Conservation (phyloP, 805 yeast species). For the Tetrapisispora nanseiensis region DNA sequence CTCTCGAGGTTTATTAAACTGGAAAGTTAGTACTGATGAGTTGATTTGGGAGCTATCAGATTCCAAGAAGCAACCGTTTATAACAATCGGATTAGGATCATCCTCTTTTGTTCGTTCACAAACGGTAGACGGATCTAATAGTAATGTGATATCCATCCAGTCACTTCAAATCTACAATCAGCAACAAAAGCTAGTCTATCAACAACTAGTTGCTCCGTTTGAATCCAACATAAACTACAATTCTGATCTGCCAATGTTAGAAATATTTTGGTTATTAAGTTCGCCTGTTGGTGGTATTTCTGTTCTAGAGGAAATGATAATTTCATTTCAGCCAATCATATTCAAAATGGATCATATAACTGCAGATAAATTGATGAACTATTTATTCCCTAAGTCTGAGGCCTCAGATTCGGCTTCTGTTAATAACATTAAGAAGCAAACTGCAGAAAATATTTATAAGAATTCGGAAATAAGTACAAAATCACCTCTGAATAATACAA, state of each 20-base stretch:
- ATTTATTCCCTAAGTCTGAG: conserved; percentile 36
- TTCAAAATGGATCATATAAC: conserved; percentile 49
- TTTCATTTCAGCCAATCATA: conserved; percentile 43
- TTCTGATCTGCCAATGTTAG: conserved; percentile 30
- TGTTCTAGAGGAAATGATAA: conserved; percentile 41
- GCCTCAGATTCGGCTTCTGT: not conserved
- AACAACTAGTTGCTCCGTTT: conserved; percentile 42
- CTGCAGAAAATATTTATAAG: not conserved
- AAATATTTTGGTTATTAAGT: conserved; percentile 44
- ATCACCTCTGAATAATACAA: not conserved
- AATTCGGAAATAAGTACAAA: not conserved
- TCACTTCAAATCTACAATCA: conserved; percentile 46
- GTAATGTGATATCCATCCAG: conserved; percentile 36
- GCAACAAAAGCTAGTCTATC: conserved; percentile 38
- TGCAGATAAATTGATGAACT: conserved; percentile 39
- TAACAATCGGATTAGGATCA: conserved; percentile 43
- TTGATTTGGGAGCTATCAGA: conserved; percentile 51
- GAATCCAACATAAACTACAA: conserved; percentile 15
- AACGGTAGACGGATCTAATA: conserved; percentile 42
- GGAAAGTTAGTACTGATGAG: conserved; percentile 44
- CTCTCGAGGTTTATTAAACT: conserved; percentile 30
- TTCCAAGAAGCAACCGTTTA: conserved; percentile 37
- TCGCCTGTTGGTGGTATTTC: conserved; percentile 59
- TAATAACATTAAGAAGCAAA: not conserved
- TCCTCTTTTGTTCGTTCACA: conserved; percentile 41